Conservation (phyloP, 768 basidiomycete genomes). For the Trametes cubensis region DNA sequence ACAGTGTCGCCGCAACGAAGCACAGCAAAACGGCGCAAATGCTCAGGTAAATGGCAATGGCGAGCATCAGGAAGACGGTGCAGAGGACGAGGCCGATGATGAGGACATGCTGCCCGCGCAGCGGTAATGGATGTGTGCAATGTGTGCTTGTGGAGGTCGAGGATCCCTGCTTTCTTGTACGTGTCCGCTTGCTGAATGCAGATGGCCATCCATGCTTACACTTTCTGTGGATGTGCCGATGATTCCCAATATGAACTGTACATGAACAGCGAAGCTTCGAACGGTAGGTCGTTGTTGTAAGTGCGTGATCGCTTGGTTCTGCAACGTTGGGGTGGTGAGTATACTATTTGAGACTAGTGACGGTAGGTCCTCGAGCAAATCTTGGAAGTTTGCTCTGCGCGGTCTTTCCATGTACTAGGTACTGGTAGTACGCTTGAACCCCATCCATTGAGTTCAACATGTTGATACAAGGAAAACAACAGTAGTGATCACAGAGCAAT, state of each 20-base stretch:
- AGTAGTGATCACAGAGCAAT: conserved; percentile 60
- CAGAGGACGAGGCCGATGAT: conserved; percentile 15
- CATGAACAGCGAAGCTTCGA: no score
- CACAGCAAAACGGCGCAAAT: conserved; percentile 9
- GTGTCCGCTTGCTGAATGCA: conserved; percentile 20
- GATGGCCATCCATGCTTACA: conserved; percentile 25
- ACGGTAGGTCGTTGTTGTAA: not conserved
- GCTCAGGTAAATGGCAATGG: conserved; percentile 34
- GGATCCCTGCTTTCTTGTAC: conserved; percentile 9
- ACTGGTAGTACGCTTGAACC: not conserved
- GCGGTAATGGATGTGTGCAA: conserved; percentile 11
- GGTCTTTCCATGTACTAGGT: no score
- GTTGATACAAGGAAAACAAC: conserved; percentile 3
- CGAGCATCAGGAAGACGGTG: conserved; percentile 24
- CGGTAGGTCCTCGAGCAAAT: not conserved
- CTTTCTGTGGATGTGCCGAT: conserved; percentile 17
- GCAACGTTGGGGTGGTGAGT: no score
- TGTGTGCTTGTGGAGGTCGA: not conserved
- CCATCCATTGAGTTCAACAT: not conserved
- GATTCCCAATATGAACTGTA: not conserved
- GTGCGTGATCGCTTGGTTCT: not conserved
- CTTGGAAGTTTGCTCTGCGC: not conserved
- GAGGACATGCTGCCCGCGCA: conserved; percentile 29
- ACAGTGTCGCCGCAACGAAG: conserved; percentile 23
- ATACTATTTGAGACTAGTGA: no score